These are phyloP conservation scores for Cytidiella melzeri DNA, from an alignment of 768 basidiomycete genomes.

Conservation along the genomic window DNA sequence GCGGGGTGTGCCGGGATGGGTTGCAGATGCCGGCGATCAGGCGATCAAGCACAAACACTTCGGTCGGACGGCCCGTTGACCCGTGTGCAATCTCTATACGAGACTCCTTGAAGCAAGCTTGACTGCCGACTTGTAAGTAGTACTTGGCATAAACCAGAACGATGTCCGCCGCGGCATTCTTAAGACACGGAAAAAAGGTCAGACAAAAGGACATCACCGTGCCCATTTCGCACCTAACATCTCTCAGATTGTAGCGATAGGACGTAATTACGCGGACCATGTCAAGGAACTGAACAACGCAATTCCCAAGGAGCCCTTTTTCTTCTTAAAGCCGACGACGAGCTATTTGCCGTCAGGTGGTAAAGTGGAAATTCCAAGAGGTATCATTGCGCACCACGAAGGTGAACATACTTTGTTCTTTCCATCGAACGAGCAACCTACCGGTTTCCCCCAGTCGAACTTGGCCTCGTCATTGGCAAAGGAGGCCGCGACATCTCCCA, in stretches of 20 bases:
- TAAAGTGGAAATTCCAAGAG: slow-evolving; percentile 78
- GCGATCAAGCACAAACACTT: neutral
- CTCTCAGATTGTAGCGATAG: slow-evolving; percentile 85
- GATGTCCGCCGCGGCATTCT: slow-evolving; percentile 37
- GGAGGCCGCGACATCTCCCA: slow-evolving; percentile 75
- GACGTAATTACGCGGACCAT: slow-evolving; percentile 89
- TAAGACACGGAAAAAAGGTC: slow-evolving; percentile 43
- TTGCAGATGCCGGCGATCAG: neutral
- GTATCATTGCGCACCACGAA: slow-evolving; percentile 87
- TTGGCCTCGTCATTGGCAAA: slow-evolving; percentile 94
- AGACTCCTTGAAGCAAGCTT: neutral
- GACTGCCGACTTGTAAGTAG: neutral
- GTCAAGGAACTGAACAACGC: slow-evolving; percentile 89
- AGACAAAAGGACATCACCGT: neutral
- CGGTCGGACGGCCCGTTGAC: neutral
- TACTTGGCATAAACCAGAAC: slow-evolving; percentile 9
- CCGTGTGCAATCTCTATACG: neutral
- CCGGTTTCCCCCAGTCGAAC: slow-evolving; percentile 61
- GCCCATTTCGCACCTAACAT: neutral
- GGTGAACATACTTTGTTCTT: slow-evolving; percentile 36
- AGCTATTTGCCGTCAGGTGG: slow-evolving; percentile 79
- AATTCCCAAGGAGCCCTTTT: slow-evolving; percentile 91
- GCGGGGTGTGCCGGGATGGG: neutral
- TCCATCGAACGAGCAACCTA: neutral
- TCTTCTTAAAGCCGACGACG: slow-evolving; percentile 96